Conservation (phyloP, 768 basidiomycete species). For the Mycena floridula region DNA sequence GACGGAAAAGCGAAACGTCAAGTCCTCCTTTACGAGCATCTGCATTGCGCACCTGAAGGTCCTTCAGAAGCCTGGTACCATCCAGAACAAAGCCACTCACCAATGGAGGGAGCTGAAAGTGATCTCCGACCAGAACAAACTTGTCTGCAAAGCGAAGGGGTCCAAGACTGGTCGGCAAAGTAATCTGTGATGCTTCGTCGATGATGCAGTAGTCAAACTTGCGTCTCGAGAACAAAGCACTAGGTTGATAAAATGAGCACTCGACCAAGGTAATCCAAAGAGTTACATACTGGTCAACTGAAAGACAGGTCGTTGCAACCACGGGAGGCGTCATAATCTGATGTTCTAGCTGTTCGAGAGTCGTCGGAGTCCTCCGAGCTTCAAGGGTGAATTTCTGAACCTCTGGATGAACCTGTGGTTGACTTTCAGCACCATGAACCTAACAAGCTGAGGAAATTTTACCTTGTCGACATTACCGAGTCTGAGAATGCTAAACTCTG, state of each 20-base stretch:
- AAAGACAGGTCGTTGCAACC: constrained; percentile 92
- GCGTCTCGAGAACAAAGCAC: constrained; percentile 79
- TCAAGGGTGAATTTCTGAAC: constrained; percentile 67
- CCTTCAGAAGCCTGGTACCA: neutral
- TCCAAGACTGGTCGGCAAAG: constrained; percentile 90
- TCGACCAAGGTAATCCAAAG: constrained; percentile 22
- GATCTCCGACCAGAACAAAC: constrained; percentile 95
- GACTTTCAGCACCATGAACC: constrained; percentile 1
- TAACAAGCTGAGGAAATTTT: constrained; percentile 8
- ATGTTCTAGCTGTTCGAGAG: constrained; percentile 77
- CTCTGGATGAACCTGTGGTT: constrained; percentile 72
- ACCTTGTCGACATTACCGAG: constrained; percentile 94
- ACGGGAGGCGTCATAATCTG: constrained; percentile 86
- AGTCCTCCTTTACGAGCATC: constrained; percentile 80
- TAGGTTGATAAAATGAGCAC: constrained; percentile 18
- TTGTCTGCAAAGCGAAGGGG: constrained; percentile 86
- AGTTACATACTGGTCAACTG: constrained; percentile 81
- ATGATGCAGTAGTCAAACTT: constrained; percentile 96
- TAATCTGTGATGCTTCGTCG: constrained; percentile 97
- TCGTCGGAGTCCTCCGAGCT: constrained; percentile 46
- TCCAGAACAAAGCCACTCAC: constrained; percentile 33
- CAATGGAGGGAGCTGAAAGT: constrained; percentile 93
- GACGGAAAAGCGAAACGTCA: constrained; percentile 85
- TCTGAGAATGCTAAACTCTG: constrained; percentile 70
- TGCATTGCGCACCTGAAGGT: constrained; percentile 65